Conservation (phyloP, 164 flowering plant genomes). For the Aristolochia contorta region DNA sequence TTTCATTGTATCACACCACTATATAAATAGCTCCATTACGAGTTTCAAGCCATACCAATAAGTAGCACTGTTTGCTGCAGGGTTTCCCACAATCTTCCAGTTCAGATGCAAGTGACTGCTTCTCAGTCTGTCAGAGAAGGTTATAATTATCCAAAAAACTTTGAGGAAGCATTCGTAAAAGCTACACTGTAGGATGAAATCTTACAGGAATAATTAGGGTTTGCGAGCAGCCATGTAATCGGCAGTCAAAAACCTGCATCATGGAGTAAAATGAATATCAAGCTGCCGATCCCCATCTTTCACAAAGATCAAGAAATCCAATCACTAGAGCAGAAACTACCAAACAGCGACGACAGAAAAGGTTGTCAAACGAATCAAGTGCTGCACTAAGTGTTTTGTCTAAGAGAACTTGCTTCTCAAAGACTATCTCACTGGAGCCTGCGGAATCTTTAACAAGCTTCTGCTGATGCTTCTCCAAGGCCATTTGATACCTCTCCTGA, state of each 20-base stretch:
- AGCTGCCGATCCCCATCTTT: background rate
- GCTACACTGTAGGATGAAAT: background rate
- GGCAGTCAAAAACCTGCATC: constrained; percentile 85
- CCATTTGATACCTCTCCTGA: constrained; percentile 62
- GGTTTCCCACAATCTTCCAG: constrained; percentile 67
- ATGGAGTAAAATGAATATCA: constrained; percentile 3
- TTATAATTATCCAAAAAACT: background rate
- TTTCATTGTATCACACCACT: no score
- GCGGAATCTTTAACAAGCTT: constrained; percentile 14
- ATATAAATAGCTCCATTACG: background rate
- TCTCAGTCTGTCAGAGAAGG: constrained; percentile 56
- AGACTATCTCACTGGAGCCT: constrained; percentile 22
- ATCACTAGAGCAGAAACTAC: constrained; percentile 25
- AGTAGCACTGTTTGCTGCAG: constrained; percentile 79
- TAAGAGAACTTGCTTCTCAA: constrained; percentile 28
- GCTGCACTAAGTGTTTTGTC: constrained; percentile 73
- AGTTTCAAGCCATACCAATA: constrained; percentile 35
- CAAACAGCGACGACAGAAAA: constrained; percentile 98
- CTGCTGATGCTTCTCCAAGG: constrained; percentile 32
- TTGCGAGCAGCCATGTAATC: constrained; percentile 95
- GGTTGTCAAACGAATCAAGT: constrained; percentile 91
- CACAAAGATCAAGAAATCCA: constrained; percentile 6
- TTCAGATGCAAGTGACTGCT: constrained; percentile 41
- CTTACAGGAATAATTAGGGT: constrained; percentile 65
- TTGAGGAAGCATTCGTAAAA: background rate